These are phyloP conservation scores for Lipomyces chichibuensis DNA, from an alignment of 805 yeast species.

Conservation along the genomic window DNA sequence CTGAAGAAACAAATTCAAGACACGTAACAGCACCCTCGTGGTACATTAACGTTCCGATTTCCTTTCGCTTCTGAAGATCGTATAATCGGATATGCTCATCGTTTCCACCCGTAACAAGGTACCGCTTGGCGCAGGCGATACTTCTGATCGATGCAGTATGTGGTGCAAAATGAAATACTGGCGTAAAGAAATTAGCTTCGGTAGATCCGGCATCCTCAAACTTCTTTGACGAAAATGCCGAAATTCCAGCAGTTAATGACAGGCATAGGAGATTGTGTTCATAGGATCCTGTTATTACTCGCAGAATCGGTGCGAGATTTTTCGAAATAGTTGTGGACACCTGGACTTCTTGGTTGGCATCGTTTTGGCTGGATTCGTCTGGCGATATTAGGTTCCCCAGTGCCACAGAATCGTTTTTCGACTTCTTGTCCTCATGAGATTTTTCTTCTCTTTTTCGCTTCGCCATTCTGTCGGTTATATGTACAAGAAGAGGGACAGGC, in stretches of 20 bases:
- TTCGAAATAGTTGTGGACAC: neutral
- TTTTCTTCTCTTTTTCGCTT: conserved; percentile 2
- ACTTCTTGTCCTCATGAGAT: neutral
- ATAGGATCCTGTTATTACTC: conserved; percentile 92
- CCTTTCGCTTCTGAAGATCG: conserved; percentile 91
- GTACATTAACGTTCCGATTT: conserved; percentile 83
- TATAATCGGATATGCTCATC: conserved; percentile 95
- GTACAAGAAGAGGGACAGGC: neutral
- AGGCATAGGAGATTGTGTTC: conserved; percentile 90
- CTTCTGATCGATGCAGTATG: conserved; percentile 87
- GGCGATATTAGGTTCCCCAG: neutral
- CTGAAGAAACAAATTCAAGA: conserved; percentile 56
- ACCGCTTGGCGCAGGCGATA: conserved; percentile 78
- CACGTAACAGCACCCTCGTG: conserved; percentile 88
- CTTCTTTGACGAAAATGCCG: conserved; percentile 33
- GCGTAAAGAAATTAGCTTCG: conserved; percentile 64
- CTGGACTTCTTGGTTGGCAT: neutral
- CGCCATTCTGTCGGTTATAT: neutral
- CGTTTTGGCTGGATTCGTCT: neutral
- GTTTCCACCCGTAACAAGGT: conserved; percentile 89
- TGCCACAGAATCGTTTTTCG: neutral
- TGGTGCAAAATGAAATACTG: conserved; percentile 94
- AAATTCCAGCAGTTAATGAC: conserved; percentile 62
- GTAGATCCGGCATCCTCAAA: conserved; percentile 50
- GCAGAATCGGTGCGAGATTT: conserved; percentile 44